Evolutionary conservation across 768 basidiomycete genomes (phyloP).

Genomic region (Lentinula raphanica): DNA sequence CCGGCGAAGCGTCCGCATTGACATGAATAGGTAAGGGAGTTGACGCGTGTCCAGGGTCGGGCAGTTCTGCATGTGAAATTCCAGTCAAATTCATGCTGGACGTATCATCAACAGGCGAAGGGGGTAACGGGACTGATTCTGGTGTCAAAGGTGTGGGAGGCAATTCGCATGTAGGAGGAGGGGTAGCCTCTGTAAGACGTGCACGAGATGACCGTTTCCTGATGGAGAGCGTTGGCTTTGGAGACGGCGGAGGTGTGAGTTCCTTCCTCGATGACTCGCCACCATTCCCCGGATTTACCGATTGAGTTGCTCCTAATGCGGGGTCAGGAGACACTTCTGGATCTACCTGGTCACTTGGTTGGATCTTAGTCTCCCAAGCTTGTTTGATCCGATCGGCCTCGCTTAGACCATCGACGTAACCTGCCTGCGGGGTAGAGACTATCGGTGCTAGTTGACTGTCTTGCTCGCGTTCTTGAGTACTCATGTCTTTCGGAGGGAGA

Average conservation of each 20-base stretch:
- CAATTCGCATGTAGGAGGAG: not conserved
- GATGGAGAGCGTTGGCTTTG: not conserved
- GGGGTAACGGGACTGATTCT: not conserved
- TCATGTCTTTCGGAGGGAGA: slow-evolving; percentile 45
- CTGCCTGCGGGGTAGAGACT: slow-evolving; percentile 8
- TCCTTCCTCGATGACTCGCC: not conserved
- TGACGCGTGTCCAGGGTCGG: not conserved
- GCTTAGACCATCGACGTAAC: slow-evolving; percentile 21
- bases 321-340: slow-evolving; percentile 9
- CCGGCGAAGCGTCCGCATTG: not conserved
- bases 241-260: not conserved
- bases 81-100: not conserved
- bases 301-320: not conserved
- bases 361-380: slow-evolving; percentile 45
- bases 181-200: not conserved
- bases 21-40: not conserved
- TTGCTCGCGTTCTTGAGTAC: slow-evolving; percentile 32
- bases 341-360: slow-evolving; percentile 9
- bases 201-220: not conserved
- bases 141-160: not conserved
- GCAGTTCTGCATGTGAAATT: not conserved
- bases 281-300: slow-evolving; percentile 7
- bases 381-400: slow-evolving; percentile 51
- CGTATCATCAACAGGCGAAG: not conserved
- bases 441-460: slow-evolving; percentile 34